Evolutionary conservation across 2,329 filamentous ascomycete genomes (phyloP).

Genomic region (Penicillium sp.): DNA sequence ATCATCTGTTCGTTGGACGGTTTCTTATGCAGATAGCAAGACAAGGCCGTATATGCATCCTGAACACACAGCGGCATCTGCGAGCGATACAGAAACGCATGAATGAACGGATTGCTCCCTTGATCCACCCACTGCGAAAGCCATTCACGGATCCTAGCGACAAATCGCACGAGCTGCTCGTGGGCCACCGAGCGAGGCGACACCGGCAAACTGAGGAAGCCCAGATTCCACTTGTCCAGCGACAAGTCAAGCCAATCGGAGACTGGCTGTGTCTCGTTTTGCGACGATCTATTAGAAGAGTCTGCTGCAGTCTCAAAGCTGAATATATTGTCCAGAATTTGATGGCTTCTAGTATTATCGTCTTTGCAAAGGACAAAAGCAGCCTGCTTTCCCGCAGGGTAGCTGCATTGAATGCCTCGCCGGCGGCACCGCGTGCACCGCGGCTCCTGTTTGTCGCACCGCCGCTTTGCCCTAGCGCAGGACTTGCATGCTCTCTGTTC

Average conservation of each 20-base stretch:
- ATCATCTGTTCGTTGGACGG: not conserved
- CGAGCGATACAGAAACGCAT: not conserved
- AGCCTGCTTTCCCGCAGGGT: not conserved
- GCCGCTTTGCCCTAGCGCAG: conserved; percentile 1
- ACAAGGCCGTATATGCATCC: conserved; percentile 2
- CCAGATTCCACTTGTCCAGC: not conserved
- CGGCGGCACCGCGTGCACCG: not conserved
- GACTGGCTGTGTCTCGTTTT: not conserved
- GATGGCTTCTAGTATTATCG: not conserved
- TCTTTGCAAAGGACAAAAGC: not conserved
- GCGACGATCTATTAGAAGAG: not conserved
- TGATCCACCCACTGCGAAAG: conserved; percentile 1
- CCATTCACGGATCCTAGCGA: not conserved
- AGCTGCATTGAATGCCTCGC: not conserved
- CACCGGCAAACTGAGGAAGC: not conserved
- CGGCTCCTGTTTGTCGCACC: conserved; percentile 1
- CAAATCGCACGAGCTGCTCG: not conserved
- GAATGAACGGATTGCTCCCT: conserved; percentile 2
- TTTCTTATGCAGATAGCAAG: not conserved
- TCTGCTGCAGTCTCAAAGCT: not conserved
- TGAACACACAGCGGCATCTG: not conserved
- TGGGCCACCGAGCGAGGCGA: not conserved
- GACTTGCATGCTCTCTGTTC: conserved; percentile 3
- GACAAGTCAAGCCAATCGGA: not conserved
- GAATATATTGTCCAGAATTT: not conserved